Conservation (phyloP, 2,329 filamentous ascomycete species). For the Teratosphaeria epicoccoides region DNA sequence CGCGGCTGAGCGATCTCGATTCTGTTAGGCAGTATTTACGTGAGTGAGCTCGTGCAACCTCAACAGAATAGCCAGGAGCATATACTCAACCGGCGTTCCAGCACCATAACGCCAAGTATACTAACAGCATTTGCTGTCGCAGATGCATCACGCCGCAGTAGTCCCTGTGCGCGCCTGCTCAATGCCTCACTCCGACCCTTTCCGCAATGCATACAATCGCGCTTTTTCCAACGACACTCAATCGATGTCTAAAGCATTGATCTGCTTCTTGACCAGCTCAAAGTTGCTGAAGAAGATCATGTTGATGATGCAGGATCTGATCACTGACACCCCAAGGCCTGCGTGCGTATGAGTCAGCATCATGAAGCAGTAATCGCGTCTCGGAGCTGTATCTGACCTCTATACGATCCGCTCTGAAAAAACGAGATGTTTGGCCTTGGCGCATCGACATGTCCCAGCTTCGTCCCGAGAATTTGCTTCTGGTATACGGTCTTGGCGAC, state of each 20-base stretch:
- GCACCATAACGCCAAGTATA: too few relatives aligned
- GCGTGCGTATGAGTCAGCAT: neutral
- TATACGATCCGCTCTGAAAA: constrained; percentile 68
- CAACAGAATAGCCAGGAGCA: too few relatives aligned
- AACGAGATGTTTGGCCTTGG: constrained; percentile 60
- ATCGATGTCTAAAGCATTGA: constrained; percentile 30
- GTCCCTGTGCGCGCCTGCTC: neutral
- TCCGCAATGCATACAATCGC: neutral
- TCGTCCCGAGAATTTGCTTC: constrained; percentile 64
- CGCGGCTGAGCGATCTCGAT: too few relatives aligned
- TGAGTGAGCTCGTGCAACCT: too few relatives aligned
- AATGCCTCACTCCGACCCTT: neutral
- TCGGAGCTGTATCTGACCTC: constrained; percentile 39
- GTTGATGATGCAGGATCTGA: constrained; percentile 70
- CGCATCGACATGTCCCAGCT: constrained; percentile 37
- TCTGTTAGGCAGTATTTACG: too few relatives aligned
- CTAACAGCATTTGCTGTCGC: too few relatives aligned
- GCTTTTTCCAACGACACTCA: neutral
- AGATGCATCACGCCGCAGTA: too few relatives aligned
- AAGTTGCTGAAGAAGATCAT: constrained; percentile 86
- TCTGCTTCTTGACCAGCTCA: constrained; percentile 61
- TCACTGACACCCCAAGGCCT: constrained; percentile 68
- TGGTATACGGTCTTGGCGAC: constrained; percentile 81
- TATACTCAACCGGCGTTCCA: too few relatives aligned
- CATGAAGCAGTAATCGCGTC: neutral